Evolutionary conservation across 331 rosid species (phyloP), one percentile per base, ranked within the genome.

Genomic region (Stylosanthes scabra): DNA sequence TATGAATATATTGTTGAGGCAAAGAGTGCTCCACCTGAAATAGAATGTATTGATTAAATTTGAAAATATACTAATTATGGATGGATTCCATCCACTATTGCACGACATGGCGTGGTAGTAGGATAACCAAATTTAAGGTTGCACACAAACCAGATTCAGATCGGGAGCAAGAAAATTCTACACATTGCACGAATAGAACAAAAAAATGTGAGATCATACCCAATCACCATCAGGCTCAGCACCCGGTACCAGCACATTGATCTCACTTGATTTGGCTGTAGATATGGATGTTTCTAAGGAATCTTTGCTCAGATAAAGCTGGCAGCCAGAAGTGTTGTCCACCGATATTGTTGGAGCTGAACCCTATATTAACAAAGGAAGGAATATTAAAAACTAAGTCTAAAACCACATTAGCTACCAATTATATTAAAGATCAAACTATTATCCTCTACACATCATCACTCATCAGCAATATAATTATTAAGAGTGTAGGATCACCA

Each of bases 241-340:
- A 60, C 87, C 88, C 56, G 97, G 99, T 68, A 94, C 97, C 85
- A 94, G 64, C 52, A 94, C 87, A 79, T 94, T 94, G 81, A 94
- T 89, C 93, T 91, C 99, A 64, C 99, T 91, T 50, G 99, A 89
- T 86, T 94, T 94, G 49, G 99, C 97, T 54, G 99, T 87, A 65
- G 97, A 88, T 80, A 94, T 80, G 73, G 99, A 87, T 45, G 90
- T 72, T 66, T 69, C 85, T 68, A 94, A 78, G 68, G 99, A 86
- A 73, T 91, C 97, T 81, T 88, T 91, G 88, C 96, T 88, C 64
- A 94, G 78, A 81, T 94, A 94, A 54, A 94, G 78, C 79, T 91
- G 92, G 86, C 96, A 87, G 78, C 99, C 97, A 47, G 92, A 68
- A 51, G 99, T 89, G 78, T 94, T 94, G 83, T 94, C 99, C 73